Evolutionary conservation across 345 rosid species (phyloP), one percentile per base, ranked within the genome.

Genomic region (Populus tremula): DNA sequence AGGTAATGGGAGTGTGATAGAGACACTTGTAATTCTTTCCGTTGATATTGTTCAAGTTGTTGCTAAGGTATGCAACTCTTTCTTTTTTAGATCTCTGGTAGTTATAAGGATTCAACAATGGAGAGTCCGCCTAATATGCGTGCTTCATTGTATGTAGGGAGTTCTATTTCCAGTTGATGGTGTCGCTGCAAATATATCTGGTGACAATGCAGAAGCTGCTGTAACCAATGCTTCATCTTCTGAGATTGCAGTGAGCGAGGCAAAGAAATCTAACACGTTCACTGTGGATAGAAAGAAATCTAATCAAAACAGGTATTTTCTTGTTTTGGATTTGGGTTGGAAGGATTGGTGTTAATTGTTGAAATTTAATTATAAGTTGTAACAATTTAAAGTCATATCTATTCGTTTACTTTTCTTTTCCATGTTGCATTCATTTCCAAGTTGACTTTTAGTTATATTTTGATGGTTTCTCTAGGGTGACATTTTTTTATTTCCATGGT

Each of bases 41-140:
- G 75, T 78, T 62, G 90, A 93, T 81, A 88, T 94, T 80, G 98
- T 89, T 84, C 95, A 93, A 90, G 88, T 93, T 59, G 85, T 93
- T 85, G 94, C 94, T 0, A 89, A 87, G 93, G 98, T 90, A 84
- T 79, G 80, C 72, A 41, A 66, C 29, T 69, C 71, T 39, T 54
- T 50, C 33, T 67, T 12, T 69, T 76, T 69, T 63, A 66, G 73
- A 65, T 36, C 35, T 47, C 70, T 72, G 35, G 41, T 68, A 5
- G 75, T 76, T 63, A 39, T 74, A 77, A 38, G 70, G 70, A 64
- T 53, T 2, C 47, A 20, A 27, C 59, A 33, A 76, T 63, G 38
- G 68, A 74, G 16, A 53, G 43, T 76, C 36, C 81, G 38, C 73
- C 71, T 73, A 77, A 74, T 45, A 49, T 38, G 23, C 41, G 29